A percentile compares a stretch with the other conserved stretches of the same genome.
Conservation (phyloP, 768 basidiomycete species). For the Pholiota molesta region DNA sequence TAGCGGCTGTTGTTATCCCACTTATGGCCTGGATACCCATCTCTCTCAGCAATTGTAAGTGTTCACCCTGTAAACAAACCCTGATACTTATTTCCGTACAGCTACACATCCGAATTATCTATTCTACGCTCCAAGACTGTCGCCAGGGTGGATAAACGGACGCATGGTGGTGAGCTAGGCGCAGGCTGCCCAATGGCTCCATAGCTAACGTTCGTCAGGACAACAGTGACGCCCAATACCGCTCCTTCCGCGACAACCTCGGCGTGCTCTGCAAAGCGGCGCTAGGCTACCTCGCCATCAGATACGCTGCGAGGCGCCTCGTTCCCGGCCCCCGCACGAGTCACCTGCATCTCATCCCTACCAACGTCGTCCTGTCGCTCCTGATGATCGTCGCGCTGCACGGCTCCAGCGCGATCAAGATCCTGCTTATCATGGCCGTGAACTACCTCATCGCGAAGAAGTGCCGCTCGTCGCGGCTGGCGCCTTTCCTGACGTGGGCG, state of each 20-base stretch:
- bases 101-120: slow-evolving; percentile 77
- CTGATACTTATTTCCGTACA: slow-evolving; percentile 28
- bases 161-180: slow-evolving; percentile 67
- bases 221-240: slow-evolving; percentile 90
- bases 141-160: slow-evolving; percentile 81
- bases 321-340: slow-evolving; percentile 24
- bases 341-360: slow-evolving; percentile 48
- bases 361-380: slow-evolving; percentile 62
- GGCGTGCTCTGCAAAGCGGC: slow-evolving; percentile 56
- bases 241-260: slow-evolving; percentile 82
- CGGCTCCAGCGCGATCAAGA: slow-evolving; percentile 79
- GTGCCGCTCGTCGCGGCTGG: slow-evolving; percentile 43
- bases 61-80: background rate
- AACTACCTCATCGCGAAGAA: slow-evolving; percentile 71
- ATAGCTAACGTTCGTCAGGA: slow-evolving; percentile 56
- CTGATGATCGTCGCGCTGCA: slow-evolving; percentile 75
- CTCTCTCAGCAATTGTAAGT: slow-evolving; percentile 74
- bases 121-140: slow-evolving; percentile 58
- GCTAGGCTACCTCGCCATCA: slow-evolving; percentile 56
- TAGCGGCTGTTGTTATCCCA: slow-evolving; percentile 64
- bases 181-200: background rate
- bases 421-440: slow-evolving; percentile 64
- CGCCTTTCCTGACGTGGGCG: slow-evolving; percentile 67
- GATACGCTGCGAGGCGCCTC: slow-evolving; percentile 48
- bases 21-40: slow-evolving; percentile 80